Base-by-base conservation (phyloP, 208 protist genomes). In the Vickermania spadyakhi region DNA sequence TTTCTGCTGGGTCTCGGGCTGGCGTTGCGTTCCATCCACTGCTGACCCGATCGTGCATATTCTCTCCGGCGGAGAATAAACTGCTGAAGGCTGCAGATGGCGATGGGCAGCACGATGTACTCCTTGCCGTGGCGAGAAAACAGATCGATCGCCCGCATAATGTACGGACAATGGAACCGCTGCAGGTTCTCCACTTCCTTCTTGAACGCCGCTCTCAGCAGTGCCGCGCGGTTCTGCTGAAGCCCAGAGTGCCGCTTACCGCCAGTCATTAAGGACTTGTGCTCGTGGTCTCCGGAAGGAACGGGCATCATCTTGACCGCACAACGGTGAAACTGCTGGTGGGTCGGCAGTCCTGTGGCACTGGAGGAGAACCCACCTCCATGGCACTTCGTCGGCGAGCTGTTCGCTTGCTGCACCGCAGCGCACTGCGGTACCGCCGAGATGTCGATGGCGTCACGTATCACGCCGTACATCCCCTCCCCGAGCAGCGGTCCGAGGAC, bases 61-160 rank as follows among this genome's bases (percentile, higher is more conserved):
- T 13, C 70, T 55, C 42, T 72, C 66, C n/a, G 36, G 36, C 36
- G 18, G 36, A 58, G 62, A 5, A 91, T 65, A 2, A 94, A 66
- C 62, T 94, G 83, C 59, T 86, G 64, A 52, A 91, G 29, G 53
- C 67, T 83, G 63, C 87, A 94, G 51, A 91, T 73, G 1, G 87
- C 81, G 52, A 91, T 84, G 7, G 87, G 87, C 56, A 90, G 59
- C 51, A 90, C 82, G 2, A 91, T 71, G 57, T 91, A 94, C 66
- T 88, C 73, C 62, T 86, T 91, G 22, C 71, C 77, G 72, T 89
- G 69, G 0, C 79, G 75, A 3, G 74, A 75, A 70, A 94, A 94
- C 42, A 86, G 65, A 61, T 94, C 87, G 31, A 75, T 64, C 3
- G 75, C 77, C 13, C 84, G 84, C 27, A 91, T 77, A 31, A 94